Percentiles rank a stretch among this genome's conserved stretches.
Evolutionary conservation across 768 basidiomycete species (phyloP).

Genomic region (Tylopilus cervinicoccineus): DNA sequence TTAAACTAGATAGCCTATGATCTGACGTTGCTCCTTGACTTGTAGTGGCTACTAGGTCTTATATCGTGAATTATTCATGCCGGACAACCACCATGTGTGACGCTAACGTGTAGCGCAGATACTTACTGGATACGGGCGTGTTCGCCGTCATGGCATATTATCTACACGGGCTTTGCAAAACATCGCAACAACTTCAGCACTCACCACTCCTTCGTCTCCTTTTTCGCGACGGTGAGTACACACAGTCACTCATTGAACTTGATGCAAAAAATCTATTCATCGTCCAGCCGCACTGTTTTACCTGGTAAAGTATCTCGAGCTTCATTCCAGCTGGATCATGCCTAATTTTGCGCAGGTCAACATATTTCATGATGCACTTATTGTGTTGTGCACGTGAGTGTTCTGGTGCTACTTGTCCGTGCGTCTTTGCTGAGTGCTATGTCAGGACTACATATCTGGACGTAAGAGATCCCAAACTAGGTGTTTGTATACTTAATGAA

Average conservation of each 20-base stretch:
- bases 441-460: not conserved
- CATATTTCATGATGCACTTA: not conserved
- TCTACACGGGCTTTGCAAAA: not conserved
- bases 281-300: constrained; percentile 4
- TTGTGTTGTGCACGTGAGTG: constrained; percentile 5
- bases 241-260: not conserved
- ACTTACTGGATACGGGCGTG: not conserved
- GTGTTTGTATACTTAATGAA: not conserved
- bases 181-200: not conserved
- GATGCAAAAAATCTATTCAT: not conserved
- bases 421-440: not conserved
- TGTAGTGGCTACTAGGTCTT: constrained; percentile 3
- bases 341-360: not conserved
- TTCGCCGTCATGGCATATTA: constrained; percentile 4
- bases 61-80: not conserved
- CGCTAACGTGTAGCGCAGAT: not conserved
- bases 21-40: not conserved
- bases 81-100: not conserved
- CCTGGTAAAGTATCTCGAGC: not conserved
- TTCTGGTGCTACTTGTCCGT: not conserved
- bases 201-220: constrained; percentile 5
- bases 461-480: not conserved
- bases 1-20: not conserved
- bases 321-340: no score
- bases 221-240: constrained; percentile 7